These are phyloP conservation scores for Xylariaceae sp. DNA, from an alignment of 2,329 filamentous ascomycete genomes.

Conservation along the genomic window DNA sequence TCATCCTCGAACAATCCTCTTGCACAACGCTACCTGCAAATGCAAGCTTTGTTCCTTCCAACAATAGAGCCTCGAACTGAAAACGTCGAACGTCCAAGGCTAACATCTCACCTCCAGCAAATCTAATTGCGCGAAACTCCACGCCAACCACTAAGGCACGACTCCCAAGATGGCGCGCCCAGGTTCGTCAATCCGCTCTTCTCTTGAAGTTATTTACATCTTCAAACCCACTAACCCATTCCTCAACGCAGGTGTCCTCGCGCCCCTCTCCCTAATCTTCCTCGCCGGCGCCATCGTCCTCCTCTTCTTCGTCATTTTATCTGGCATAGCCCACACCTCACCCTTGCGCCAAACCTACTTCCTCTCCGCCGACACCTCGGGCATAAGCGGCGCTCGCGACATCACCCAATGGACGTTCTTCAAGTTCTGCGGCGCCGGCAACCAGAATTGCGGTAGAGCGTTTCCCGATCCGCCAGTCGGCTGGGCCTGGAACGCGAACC, in stretches of 20 bases:
- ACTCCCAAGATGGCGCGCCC: too few species aligned
- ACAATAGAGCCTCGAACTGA: too few species aligned
- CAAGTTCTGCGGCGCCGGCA: slow-evolving; percentile 67
- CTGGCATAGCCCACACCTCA: slow-evolving; percentile 44
- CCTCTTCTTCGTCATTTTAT: slow-evolving; percentile 57
- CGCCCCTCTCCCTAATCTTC: slow-evolving; percentile 36
- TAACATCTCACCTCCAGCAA: too few species aligned
- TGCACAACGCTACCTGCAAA: too few species aligned
- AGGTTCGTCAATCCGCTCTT: too few species aligned
- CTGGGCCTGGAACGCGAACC: slow-evolving; percentile 60
- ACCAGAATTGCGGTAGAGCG: slow-evolving; percentile 60
- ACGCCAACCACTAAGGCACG: too few species aligned
- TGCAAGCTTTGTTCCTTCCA: too few species aligned
- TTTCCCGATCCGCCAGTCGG: slow-evolving; percentile 65
- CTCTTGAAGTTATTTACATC: too few species aligned
- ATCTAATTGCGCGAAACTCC: too few species aligned
- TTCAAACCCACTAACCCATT: too few species aligned
- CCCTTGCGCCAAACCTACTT: slow-evolving; percentile 78
- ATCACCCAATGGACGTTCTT: slow-evolving; percentile 87
- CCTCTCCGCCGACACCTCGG: slow-evolving; percentile 71
- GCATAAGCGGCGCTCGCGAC: slow-evolving; percentile 64
- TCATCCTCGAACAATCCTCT: too few species aligned
- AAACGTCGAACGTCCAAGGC: too few species aligned
- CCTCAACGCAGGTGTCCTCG: slow-evolving; percentile 13
- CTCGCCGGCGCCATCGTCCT: slow-evolving; percentile 49